These are phyloP conservation scores for Lipomyces spencermartinsiae DNA, from an alignment of 805 yeast genomes.

Conservation along the genomic window DNA sequence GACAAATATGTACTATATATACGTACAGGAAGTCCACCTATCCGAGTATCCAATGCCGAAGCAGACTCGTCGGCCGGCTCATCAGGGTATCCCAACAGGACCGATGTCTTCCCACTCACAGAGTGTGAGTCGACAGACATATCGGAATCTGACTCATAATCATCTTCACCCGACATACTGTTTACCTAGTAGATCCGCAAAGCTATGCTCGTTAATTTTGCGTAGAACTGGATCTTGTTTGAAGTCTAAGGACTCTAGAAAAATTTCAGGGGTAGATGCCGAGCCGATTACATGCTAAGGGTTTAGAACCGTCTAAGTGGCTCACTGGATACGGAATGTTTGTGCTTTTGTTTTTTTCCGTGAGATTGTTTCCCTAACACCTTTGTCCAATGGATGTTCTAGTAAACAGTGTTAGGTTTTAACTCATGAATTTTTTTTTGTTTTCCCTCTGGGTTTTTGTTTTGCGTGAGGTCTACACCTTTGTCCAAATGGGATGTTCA, in stretches of 20 bases:
- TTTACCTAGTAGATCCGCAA: background rate
- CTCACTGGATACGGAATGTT: too few species aligned
- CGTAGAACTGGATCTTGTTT: background rate
- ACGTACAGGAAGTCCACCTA: conserved; percentile 73
- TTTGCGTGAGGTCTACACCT: too few species aligned
- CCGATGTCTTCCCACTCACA: conserved; percentile 41
- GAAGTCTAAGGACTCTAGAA: background rate
- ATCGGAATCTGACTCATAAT: conserved; percentile 38
- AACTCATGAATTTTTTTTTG: too few species aligned
- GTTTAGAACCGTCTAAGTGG: too few species aligned
- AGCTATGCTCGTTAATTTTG: background rate
- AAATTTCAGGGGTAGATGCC: background rate
- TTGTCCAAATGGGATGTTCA: too few species aligned
- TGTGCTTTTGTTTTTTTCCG: too few species aligned
- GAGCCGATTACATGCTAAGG: too few species aligned
- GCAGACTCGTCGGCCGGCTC: conserved; percentile 39
- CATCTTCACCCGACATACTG: conserved; percentile 18
- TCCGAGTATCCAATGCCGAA: conserved; percentile 62
- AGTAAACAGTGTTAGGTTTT: too few species aligned
- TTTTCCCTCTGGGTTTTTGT: too few species aligned
- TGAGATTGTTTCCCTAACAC: too few species aligned
- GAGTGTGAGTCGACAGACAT: conserved; percentile 16
- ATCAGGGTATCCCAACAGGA: conserved; percentile 47
- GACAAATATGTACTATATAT: background rate
- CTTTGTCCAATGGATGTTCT: too few species aligned